phyloP scores from a whole-genome alignment of 2,329 filamentous ascomycete species.

The Sphaerulina vaccinii region DNA sequence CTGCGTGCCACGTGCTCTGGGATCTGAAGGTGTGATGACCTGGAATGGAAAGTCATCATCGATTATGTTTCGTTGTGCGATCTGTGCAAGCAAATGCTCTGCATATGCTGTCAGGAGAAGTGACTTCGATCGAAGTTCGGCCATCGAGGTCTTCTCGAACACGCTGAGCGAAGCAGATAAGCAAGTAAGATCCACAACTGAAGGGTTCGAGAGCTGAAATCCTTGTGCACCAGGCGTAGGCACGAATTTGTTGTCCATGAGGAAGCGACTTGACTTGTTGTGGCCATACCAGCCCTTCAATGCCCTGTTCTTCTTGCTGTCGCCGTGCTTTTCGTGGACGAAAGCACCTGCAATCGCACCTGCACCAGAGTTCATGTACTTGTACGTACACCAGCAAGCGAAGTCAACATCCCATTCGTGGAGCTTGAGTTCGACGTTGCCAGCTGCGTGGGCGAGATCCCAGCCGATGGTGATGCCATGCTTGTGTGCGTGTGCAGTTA shows the following conservation, averaged over 20 bases:
- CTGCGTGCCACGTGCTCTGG: constrained; percentile 69
- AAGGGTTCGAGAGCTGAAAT: constrained; percentile 83
- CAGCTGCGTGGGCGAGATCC: constrained; percentile 84
- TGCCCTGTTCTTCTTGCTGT: constrained; percentile 42
- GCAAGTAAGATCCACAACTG: constrained; percentile 71
- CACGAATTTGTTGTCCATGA: constrained; percentile 77
- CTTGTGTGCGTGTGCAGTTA: constrained; percentile 72
- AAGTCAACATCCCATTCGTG: constrained; percentile 93
- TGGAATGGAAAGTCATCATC: constrained; percentile 38
- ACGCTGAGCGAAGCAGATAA: constrained; percentile 70
- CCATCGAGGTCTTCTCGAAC: constrained; percentile 70
- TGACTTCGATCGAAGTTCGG: constrained; percentile 67
- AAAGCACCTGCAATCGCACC: constrained; percentile 78
- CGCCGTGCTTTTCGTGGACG: constrained; percentile 72
- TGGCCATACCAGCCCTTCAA: constrained; percentile 85
- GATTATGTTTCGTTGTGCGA: constrained; percentile 19
- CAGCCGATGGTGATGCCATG: constrained; percentile 74
- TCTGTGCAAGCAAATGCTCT: constrained; percentile 59
- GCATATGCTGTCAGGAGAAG: constrained; percentile 73
- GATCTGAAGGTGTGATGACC: constrained; percentile 67
- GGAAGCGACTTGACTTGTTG: constrained; percentile 72
- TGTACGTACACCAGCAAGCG: constrained; percentile 91
- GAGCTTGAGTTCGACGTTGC: constrained; percentile 75
- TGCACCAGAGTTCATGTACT: constrained; percentile 88
- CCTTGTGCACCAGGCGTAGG: constrained; percentile 76